These are phyloP conservation scores for Lyophyllum atratum DNA, from an alignment of 768 basidiomycete species.

Conservation along the genomic window DNA sequence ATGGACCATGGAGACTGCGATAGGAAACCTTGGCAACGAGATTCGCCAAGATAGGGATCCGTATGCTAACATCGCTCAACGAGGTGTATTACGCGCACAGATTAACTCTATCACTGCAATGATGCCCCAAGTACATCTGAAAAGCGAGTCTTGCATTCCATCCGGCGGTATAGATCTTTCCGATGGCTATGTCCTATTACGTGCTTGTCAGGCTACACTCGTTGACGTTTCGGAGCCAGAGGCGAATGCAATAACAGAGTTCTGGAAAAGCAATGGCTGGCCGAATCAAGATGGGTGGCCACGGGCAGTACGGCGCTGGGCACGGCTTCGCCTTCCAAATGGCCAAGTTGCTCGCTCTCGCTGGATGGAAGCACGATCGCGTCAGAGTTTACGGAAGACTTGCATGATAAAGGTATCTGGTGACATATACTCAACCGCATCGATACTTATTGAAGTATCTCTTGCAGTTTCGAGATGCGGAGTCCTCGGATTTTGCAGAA, in stretches of 20 bases:
- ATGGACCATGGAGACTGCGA: slow-evolving; percentile 15
- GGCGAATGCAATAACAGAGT: not conserved
- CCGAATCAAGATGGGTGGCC: slow-evolving; percentile 16
- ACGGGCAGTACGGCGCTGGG: slow-evolving; percentile 18
- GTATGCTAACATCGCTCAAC: slow-evolving; percentile 13
- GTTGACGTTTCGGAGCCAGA: slow-evolving; percentile 18
- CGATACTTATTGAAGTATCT: not conserved
- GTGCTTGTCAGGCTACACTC: slow-evolving; percentile 1
- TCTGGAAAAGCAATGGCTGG: slow-evolving; percentile 5
- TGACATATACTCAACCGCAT: not conserved
- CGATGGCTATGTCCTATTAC: slow-evolving; percentile 18
- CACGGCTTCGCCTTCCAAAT: slow-evolving; percentile 22
- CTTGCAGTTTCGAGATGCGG: not conserved
- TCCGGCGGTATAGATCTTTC: slow-evolving; percentile 5
- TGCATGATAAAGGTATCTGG: not conserved
- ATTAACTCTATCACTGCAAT: slow-evolving; percentile 22
- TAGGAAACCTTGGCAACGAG: slow-evolving; percentile 15
- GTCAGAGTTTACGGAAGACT: not conserved
- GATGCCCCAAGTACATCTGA: slow-evolving; percentile 1
- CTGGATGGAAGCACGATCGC: slow-evolving; percentile 18
- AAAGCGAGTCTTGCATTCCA: not conserved
- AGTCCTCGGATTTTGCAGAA: not conserved
- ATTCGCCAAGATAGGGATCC: slow-evolving; percentile 14
- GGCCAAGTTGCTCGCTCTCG: slow-evolving; percentile 22
- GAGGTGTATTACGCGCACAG: slow-evolving; percentile 22